A percentile compares a stretch with the other conserved stretches of the same genome.
Evolutionary conservation across 371 early-diverging fungal genomes (phyloP).

Genomic region (Phascolomyces articulosus): DNA sequence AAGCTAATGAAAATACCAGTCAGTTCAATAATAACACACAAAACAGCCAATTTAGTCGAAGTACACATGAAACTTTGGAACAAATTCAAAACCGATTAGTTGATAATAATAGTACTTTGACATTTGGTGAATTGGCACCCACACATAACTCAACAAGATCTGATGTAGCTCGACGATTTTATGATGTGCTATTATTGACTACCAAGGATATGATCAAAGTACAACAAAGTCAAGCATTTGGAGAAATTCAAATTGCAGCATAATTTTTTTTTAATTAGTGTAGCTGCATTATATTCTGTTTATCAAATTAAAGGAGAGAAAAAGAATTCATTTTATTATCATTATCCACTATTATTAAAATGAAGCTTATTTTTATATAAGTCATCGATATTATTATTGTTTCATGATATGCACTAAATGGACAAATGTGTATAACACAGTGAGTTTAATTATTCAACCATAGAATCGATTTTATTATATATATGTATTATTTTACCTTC

Average conservation of each 20-base stretch:
- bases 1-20: neutral
- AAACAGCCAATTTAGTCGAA: conserved; percentile 25
- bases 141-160: conserved; percentile 38
- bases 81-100: conserved; percentile 23
- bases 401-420: too few species aligned
- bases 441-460: too few species aligned
- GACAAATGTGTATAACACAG: too few species aligned
- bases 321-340: too few species aligned
- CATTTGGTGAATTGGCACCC: conserved; percentile 34
- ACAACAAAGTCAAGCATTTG: conserved; percentile 80
- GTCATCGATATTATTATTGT: too few species aligned
- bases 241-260: conserved; percentile 73
- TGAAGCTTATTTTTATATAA: too few species aligned
- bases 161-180: conserved; percentile 88
- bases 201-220: conserved; percentile 87
- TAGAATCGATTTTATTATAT: neutral
- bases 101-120: conserved; percentile 5
- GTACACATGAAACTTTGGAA: conserved; percentile 30
- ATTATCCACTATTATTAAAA: too few species aligned
- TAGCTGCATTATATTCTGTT: neutral
- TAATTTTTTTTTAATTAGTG: neutral
- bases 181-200: conserved; percentile 88
- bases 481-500: conserved; percentile 17
- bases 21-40: conserved; percentile 13
- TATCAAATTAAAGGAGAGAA: too few species aligned